These are phyloP conservation scores for Fusarium sp. DNA, from an alignment of 2,329 filamentous ascomycete species.

Conservation along the genomic window DNA sequence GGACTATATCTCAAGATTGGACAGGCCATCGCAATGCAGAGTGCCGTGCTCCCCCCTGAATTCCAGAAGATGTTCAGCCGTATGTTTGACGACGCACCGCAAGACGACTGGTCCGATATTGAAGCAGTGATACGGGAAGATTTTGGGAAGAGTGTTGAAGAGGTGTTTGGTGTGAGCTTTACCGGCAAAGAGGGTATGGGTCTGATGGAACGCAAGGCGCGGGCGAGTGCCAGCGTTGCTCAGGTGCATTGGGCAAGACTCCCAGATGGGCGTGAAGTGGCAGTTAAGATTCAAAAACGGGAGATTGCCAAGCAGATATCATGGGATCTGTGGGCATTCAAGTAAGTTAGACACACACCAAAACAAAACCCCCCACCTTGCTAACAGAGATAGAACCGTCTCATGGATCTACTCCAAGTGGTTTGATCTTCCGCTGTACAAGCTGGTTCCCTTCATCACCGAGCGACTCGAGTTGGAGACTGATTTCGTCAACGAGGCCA, in stretches of 20 bases:
- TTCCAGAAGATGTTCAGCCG: conserved; percentile 96
- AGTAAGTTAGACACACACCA: conserved; percentile 63
- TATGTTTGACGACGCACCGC: conserved; percentile 98
- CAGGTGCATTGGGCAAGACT: conserved; percentile 96
- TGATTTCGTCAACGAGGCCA: conserved; percentile 92
- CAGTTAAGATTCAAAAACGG: conserved; percentile 95
- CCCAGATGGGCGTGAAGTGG: conserved; percentile 88
- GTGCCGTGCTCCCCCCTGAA: conserved; percentile 89
- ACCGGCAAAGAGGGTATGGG: conserved; percentile 76
- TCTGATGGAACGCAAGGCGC: conserved; percentile 70
- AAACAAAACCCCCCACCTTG: not conserved
- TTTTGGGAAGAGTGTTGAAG: conserved; percentile 87
- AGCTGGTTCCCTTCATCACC: conserved; percentile 89
- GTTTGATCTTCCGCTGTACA: conserved; percentile 95
- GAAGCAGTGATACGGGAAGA: conserved; percentile 89
- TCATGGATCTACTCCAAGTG: conserved; percentile 84
- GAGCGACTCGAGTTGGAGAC: conserved; percentile 94
- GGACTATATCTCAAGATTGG: conserved; percentile 98
- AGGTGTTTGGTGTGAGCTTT: conserved; percentile 93
- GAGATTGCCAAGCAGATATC: conserved; percentile 92
- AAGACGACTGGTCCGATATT: conserved; percentile 89
- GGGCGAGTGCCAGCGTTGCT: conserved; percentile 90
- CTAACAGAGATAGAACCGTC: conserved; percentile 71
- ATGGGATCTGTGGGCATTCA: conserved; percentile 97
- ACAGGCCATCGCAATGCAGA: conserved; percentile 98